Conservation (phyloP, 768 basidiomycete genomes). For the Daedaleopsis nitida region DNA sequence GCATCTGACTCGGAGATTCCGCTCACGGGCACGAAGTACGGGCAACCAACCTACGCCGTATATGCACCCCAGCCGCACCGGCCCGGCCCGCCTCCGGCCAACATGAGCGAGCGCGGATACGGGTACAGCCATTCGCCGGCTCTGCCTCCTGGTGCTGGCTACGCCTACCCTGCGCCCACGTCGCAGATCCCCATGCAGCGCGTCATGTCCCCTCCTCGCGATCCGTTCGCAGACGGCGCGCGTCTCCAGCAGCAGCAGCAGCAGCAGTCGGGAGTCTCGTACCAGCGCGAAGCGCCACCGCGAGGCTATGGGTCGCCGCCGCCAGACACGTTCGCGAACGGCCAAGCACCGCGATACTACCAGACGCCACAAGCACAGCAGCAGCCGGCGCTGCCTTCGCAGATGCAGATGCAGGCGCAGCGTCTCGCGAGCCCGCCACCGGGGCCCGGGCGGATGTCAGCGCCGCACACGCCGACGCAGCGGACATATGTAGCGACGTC, state of each 20-base stretch:
- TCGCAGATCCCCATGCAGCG: conserved; percentile 1
- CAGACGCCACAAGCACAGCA: neutral
- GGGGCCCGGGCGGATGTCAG: neutral
- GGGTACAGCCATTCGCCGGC: neutral
- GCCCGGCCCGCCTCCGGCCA: neutral
- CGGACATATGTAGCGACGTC: neutral
- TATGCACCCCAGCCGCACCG: conserved; percentile 53
- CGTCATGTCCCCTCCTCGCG: conserved; percentile 1
- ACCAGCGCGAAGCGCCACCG: conserved; percentile 16
- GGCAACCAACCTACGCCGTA: conserved; percentile 44
- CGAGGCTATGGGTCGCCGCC: conserved; percentile 20
- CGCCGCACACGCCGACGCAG: conserved; percentile 5
- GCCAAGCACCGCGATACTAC: neutral
- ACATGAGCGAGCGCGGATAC: conserved; percentile 13
- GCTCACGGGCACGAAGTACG: conserved; percentile 52
- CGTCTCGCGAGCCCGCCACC: conserved; percentile 3
- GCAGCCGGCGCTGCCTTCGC: conserved; percentile 2
- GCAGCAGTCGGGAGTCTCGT: conserved; percentile 4
- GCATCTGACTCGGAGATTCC: conserved; percentile 44
- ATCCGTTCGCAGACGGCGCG: conserved; percentile 20
- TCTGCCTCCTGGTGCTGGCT: conserved; percentile 12
- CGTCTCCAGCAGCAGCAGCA: neutral
- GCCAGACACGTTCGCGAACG: conserved; percentile 10
- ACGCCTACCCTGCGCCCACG: conserved; percentile 7
- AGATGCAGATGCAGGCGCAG: conserved; percentile 1